A percentile compares a stretch with the other conserved stretches of the same genome.
Evolutionary conservation across 371 early-diverging fungal genomes (phyloP).

Genomic region (Rhizomucor miehei): DNA sequence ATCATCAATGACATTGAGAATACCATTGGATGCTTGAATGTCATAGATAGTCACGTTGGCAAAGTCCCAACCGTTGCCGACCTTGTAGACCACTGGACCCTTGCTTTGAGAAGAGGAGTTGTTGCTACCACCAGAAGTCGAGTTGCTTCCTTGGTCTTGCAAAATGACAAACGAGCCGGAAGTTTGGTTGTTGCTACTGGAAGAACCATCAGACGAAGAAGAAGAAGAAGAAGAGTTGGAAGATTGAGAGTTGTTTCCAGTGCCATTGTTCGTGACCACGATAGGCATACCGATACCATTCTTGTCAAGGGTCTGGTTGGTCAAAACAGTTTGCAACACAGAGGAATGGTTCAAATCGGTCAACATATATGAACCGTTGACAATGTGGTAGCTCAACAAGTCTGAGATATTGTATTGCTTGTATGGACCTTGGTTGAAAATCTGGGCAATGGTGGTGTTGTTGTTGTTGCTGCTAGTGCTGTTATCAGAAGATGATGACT

Average conservation of each 20-base stretch:
- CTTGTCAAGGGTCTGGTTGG: slow-evolving; percentile 19
- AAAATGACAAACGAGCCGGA: not conserved
- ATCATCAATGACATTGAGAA: slow-evolving; percentile 32
- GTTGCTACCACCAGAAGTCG: slow-evolving; percentile 1
- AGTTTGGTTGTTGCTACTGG: slow-evolving; percentile 6
- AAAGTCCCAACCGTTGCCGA: slow-evolving; percentile 27
- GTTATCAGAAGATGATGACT: not conserved
- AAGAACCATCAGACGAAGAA: too few relatives aligned
- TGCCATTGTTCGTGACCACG: slow-evolving; percentile 14
- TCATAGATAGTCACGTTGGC: slow-evolving; percentile 21
- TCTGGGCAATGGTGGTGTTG: not conserved
- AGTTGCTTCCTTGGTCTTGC: slow-evolving; percentile 2
- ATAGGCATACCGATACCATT: slow-evolving; percentile 27
- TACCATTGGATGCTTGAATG: slow-evolving; percentile 35
- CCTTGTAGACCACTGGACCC: slow-evolving; percentile 2
- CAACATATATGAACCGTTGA: slow-evolving; percentile 19
- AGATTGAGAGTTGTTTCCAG: slow-evolving; percentile 3
- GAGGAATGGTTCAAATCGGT: slow-evolving; percentile 13
- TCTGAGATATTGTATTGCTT: slow-evolving; percentile 20
- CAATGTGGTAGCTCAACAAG: slow-evolving; percentile 31
- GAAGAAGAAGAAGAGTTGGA: not conserved
- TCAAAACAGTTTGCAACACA: slow-evolving; percentile 20
- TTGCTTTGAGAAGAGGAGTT: not conserved
- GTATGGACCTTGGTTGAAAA: slow-evolving; percentile 7
- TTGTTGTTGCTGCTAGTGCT: not conserved